Base-by-base conservation (phyloP, 2,329 filamentous ascomycete species). In the Tolypocladium album region DNA sequence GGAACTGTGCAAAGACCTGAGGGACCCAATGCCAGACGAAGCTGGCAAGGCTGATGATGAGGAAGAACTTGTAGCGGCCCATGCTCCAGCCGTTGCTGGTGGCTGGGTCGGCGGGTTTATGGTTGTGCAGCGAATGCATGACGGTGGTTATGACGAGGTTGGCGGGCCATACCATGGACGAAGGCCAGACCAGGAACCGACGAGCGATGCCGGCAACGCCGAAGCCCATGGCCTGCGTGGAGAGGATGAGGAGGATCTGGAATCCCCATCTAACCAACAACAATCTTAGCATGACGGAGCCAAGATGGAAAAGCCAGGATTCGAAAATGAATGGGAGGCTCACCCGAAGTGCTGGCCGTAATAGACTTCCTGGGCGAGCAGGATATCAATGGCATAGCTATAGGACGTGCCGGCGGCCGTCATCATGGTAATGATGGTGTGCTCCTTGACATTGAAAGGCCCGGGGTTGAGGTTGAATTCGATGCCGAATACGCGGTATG, bases 101-200 rank as follows among this genome's bases (percentile, higher is more conserved):
- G 2, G 72, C 64, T 2, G 84, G 80, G 63, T 85, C 78, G 0
- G 81, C 76, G 27, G 73, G 70, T 20, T 76, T 76, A 64, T 82
- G 80, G 65, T 88, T 85, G 68, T 89, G 86, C 47, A 89, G 76
- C 2, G 84, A 81, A 66, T 85, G 80, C 69, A 88, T 85, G 36
- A 88, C 76, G 2, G 83, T 78, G 42, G 80, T 78, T 67, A 85
- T 88, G 67, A 86, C 81, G 38, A 85, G 73, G 40, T 81, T 79
- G 36, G 79, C 76, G 1, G 84, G 84, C 83, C 84, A 87, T 57
- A 87, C 82, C 83, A 87, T 87, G 57, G 82, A 78, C 2, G 84
- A 82, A 1, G 82, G 85, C 71, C 76, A 81, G 34, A 84, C 78
- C 34, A 87, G 77, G 72, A 84, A 87, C 42, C 82, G 78, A 31